Base-by-base conservation (phyloP, 768 basidiomycete genomes). In the Suillus plorans region DNA sequence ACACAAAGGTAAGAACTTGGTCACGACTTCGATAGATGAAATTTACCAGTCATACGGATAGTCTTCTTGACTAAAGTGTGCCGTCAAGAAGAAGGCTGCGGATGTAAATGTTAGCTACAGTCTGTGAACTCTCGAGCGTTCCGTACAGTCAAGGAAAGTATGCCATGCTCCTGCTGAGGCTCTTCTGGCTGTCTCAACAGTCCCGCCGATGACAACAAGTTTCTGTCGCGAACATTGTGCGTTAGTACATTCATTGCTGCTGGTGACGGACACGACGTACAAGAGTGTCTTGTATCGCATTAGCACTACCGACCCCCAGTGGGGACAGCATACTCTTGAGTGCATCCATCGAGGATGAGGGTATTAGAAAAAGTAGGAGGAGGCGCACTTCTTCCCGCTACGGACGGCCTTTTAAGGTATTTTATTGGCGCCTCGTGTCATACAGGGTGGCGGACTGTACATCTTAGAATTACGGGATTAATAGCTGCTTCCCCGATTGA, bases 121-220 rank as follows among this genome's bases (percentile, higher is more conserved):
- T 18, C 62, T 39, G 66, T 55, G 62, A 55, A 64, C 31, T 61
- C 61, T 64, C 52, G 34, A 34, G 16, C 16, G 0, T 36, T 49
- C 34, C 67, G 47, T 65, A 94, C 92, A 94, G 74, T 94, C 93
- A 5, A 95, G 84, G 72, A 95, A 94, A 44, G 91, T 91, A 75
- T 90, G 92, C 92, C 93, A 95, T 14, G 91, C 93, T 5, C 91
- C 92, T 36, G 91, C 81, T 13, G 91, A 93, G 20, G 86, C 89
- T 53, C 92, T 82, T 67, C 92, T 83, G 42, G 92, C 92, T 18
- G 92, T 94, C 74, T 94, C 92, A 25, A 94, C 89, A 0, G 93
- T 94, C 1, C 93, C 93, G 28, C 93, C 92, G 72, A 95, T 90
- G 71, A 95, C 92, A 41, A 95, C 92, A 31, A 93, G 83, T 90